Evolutionary conservation across 208 protist species (phyloP).

Genomic region (Acanthamoeba culbertsoni): DNA sequence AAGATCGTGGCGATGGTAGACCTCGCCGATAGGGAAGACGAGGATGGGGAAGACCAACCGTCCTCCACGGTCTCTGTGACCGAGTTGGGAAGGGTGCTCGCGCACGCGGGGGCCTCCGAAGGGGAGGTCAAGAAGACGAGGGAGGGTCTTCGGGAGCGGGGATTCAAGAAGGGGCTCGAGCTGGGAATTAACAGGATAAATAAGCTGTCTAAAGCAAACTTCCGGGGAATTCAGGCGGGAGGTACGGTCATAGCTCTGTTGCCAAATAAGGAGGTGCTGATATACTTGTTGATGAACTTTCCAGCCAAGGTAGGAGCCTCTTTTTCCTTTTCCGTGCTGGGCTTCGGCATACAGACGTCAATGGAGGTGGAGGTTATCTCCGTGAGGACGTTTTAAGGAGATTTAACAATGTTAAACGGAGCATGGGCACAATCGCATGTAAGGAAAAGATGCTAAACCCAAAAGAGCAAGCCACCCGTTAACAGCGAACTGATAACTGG

Average conservation of each 20-base stretch:
- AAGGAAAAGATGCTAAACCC: no score
- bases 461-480: no score
- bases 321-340: neutral
- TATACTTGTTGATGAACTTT: neutral
- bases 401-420: no score
- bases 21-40: neutral
- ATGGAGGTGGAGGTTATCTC: neutral
- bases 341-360: neutral
- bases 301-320: neutral
- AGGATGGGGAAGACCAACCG: neutral
- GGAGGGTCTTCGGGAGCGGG: neutral
- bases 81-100: neutral
- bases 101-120: no score
- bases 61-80: neutral
- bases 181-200: constrained; percentile 13
- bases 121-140: neutral
- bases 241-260: neutral
- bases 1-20: neutral
- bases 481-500: no score
- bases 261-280: neutral
- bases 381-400: neutral
- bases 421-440: no score
- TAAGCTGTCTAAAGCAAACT: neutral
- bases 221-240: neutral
- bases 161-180: neutral